phyloP scores from a whole-genome alignment of 352 stramenopile species.

The Pythium folliculosum region DNA sequence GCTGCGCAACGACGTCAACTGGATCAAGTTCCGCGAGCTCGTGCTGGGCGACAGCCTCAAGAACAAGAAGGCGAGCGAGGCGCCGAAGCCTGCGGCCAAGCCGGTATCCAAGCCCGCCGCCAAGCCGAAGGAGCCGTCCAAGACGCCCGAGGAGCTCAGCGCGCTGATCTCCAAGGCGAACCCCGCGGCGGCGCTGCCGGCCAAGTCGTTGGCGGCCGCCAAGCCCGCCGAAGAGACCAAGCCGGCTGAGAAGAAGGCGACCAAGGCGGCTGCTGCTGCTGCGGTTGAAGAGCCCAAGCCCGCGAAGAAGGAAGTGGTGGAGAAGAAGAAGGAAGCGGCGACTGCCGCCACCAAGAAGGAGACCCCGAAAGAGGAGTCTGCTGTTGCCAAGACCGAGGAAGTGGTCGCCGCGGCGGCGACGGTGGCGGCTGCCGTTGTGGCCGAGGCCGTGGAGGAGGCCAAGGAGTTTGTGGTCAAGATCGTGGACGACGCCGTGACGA shows the following conservation, averaged over 20 bases:
- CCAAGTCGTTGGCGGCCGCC: constrained; percentile 13
- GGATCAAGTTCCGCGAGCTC: constrained; percentile 75
- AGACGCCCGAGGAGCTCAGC: constrained; percentile 52
- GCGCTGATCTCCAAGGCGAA: constrained; percentile 46
- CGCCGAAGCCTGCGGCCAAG: background rate
- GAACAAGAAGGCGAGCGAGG: background rate
- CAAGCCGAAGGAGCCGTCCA: constrained; percentile 27
- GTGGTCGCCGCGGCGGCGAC: constrained; percentile 30
- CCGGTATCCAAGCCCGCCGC: constrained; percentile 2
- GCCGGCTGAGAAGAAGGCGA: constrained; percentile 10
- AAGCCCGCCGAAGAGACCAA: constrained; percentile 26
- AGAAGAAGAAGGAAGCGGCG: background rate
- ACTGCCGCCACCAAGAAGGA: constrained; percentile 12
- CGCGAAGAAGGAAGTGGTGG: constrained; percentile 13
- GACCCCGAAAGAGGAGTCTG: constrained; percentile 9
- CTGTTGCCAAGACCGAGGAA: constrained; percentile 33
- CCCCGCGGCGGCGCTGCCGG: constrained; percentile 22
- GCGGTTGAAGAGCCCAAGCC: constrained; percentile 24
- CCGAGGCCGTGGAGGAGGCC: constrained; percentile 30
- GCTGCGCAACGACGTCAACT: constrained; percentile 61
- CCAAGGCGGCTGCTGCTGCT: constrained; percentile 7
- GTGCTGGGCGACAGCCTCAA: constrained; percentile 47
- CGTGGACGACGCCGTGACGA: constrained; percentile 58
- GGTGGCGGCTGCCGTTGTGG: constrained; percentile 12
- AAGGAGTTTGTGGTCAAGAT: constrained; percentile 52